Evolutionary conservation across 352 stramenopile species (phyloP).

Genomic region (Phytophthora cryptogea): DNA sequence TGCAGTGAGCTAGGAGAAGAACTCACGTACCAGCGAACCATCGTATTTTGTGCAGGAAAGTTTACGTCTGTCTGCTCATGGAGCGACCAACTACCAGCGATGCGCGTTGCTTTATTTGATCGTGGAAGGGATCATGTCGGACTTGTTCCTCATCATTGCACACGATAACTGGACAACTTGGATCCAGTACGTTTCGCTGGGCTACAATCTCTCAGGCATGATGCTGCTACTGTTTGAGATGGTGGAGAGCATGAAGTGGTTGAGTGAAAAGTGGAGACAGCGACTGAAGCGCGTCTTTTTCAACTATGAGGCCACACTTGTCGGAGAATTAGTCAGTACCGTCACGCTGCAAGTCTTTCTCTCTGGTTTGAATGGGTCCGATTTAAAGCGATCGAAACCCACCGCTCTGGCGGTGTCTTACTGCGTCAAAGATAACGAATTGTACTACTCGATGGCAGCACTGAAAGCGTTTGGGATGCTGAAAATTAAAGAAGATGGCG

Average conservation of each 20-base stretch:
- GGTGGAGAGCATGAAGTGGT: constrained; percentile 17
- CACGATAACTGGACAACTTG: constrained; percentile 15
- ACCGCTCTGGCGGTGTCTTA: constrained; percentile 24
- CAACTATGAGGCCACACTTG: constrained; percentile 17
- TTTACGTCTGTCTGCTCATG: constrained; percentile 23
- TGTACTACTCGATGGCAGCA: constrained; percentile 9
- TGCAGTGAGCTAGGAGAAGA: constrained; percentile 11
- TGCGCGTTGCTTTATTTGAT: constrained; percentile 22
- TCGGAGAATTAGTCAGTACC: constrained; percentile 15
- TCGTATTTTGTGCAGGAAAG: constrained; percentile 27
- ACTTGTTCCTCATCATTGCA: constrained; percentile 28
- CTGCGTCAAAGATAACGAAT: constrained; percentile 1
- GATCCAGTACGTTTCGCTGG: constrained; percentile 28
- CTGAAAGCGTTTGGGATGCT: constrained; percentile 13
- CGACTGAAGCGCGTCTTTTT: constrained; percentile 23
- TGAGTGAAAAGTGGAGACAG: constrained; percentile 9
- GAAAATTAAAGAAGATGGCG: constrained; percentile 8
- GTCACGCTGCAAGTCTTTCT: constrained; percentile 16
- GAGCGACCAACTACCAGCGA: constrained; percentile 23
- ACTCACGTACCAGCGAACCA: not conserved
- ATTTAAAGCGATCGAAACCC: constrained; percentile 18
- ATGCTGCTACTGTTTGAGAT: constrained; percentile 35
- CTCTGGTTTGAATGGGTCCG: constrained; percentile 17
- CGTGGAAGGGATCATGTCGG: constrained; percentile 27
- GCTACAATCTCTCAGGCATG: constrained; percentile 30